phyloP scores from a whole-genome alignment of 2,329 filamentous ascomycete genomes.

The Colletotrichum lentis region DNA sequence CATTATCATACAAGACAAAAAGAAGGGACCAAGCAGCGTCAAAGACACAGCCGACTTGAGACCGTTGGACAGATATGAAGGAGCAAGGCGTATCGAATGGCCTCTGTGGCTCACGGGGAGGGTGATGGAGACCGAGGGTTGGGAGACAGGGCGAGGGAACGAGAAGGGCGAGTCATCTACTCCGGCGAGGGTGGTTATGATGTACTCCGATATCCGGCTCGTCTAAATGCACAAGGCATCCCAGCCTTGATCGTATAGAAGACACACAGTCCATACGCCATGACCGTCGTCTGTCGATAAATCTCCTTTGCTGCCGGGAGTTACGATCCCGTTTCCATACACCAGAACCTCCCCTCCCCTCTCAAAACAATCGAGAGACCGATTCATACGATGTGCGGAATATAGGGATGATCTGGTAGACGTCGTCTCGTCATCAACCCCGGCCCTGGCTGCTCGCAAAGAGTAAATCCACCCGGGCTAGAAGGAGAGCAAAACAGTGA shows the following conservation, averaged over 20 bases:
- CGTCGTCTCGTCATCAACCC: constrained; percentile 21
- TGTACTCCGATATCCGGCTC: constrained; percentile 14
- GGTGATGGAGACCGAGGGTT: neutral
- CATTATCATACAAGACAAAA: constrained; percentile 6
- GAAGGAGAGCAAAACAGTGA: neutral
- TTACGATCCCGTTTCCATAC: neutral
- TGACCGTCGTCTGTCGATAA: constrained; percentile 26
- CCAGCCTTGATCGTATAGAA: neutral
- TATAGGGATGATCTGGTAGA: constrained; percentile 16
- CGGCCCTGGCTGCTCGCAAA: constrained; percentile 3
- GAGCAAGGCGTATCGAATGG: neutral
- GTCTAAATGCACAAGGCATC: constrained; percentile 12
- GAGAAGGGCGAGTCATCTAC: constrained; percentile 21
- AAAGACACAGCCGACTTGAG: constrained; percentile 28
- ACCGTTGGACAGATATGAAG: neutral
- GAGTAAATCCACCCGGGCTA: neutral
- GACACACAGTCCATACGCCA: neutral
- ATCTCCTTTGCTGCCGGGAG: constrained; percentile 34
- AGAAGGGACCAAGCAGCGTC: neutral
- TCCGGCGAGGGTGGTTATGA: constrained; percentile 14
- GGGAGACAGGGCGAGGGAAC: neutral
- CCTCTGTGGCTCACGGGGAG: constrained; percentile 18
- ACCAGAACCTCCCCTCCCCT: neutral
- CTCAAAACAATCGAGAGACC: neutral
- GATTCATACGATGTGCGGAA: neutral